Base-by-base conservation (phyloP, 1,284 basidiomycete species). In the Trametes pubescens region DNA sequence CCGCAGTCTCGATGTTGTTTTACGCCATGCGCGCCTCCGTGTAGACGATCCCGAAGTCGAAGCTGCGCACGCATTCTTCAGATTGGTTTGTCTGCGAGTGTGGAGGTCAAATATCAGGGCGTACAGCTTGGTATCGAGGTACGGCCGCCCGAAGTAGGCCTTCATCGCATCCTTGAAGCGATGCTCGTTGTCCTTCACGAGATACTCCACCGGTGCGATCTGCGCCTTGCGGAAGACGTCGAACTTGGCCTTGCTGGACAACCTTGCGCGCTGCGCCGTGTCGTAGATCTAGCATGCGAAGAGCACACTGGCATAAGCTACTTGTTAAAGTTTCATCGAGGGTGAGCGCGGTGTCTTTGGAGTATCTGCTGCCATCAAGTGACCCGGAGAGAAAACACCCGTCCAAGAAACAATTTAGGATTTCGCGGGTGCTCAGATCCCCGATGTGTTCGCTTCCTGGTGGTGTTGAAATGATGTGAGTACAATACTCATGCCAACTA, bases 1-100 rank as follows among this genome's bases (percentile, higher is more conserved):
- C 83, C 72, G 88, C 88, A 18, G 90, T 82, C 94, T 87, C 87
- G 52, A 96, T 83, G 59, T 86, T 84, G 56, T 87, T 82, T 68
- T 93, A 85, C 1, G 90, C 86, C 0, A 83, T 77, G 55, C 88
- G 82, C 56, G 86, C 81, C 71, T 96, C 94, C 48, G 79, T 73
- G 26, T 91, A 73, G 9, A 83, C 80, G 7, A 83, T 72, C 43
- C 77, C 74, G 57, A 89, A 80, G 68, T 92, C 90, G 4, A 88
- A 77, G 71, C 89, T 90, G 60, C 22, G 52, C 37, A 37, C 6
- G 32, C 48, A 21, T n/a, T 16, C 4, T 18, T 46, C 11, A 16
- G 14, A 16, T 38, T 9, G 14, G 14, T 18, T 10, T 22, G 18
- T 0, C 5, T n/a, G 6, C 16, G 22, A n/a, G 18, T 8, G 9